Percentiles rank a stretch among this genome's conserved stretches.
Evolutionary conservation across 495 filamentous ascomycete genomes (phyloP).

Genomic region (Talaromyces adpressus): DNA sequence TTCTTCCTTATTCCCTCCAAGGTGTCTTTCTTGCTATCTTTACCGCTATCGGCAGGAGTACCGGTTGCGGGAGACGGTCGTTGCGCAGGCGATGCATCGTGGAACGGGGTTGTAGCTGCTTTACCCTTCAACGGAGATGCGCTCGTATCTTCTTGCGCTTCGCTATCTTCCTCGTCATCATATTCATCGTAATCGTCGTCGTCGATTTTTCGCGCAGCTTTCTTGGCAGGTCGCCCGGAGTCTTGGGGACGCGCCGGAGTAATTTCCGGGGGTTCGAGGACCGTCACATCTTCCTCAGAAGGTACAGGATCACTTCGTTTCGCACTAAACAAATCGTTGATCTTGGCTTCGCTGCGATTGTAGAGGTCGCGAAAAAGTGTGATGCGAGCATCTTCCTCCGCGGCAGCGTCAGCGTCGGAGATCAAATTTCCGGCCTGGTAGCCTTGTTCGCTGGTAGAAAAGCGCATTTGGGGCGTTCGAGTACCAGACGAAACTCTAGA

Average conservation of each 20-base stretch:
- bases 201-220: conserved; percentile 63
- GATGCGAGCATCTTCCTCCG: conserved; percentile 59
- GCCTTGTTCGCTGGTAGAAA: conserved; percentile 41
- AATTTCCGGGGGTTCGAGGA: conserved; percentile 7
- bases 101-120: conserved; percentile 31
- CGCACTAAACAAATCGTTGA: conserved; percentile 52
- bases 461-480: conserved; percentile 41
- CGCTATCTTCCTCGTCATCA: conserved; percentile 81
- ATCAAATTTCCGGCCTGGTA: conserved; percentile 38
- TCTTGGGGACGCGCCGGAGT: conserved; percentile 17
- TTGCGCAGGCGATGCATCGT: conserved; percentile 27
- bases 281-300: conserved; percentile 19
- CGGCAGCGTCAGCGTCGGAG: conserved; percentile 42
- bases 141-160: conserved; percentile 54
- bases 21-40: conserved; percentile 50
- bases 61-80: conserved; percentile 23
- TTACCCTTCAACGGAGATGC: conserved; percentile 57
- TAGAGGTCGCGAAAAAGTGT: conserved; percentile 56
- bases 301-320: conserved; percentile 28
- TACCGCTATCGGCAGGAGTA: conserved; percentile 23
- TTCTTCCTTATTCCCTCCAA: conserved; percentile 87
- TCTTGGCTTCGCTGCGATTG: conserved; percentile 50
- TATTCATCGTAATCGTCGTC: conserved; percentile 78
- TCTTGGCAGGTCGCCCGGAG: conserved; percentile 42
- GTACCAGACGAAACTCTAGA: conserved; percentile 37